These are phyloP conservation scores for Tremella yokohamensis DNA, from an alignment of 768 basidiomycete species.

Conservation along the genomic window DNA sequence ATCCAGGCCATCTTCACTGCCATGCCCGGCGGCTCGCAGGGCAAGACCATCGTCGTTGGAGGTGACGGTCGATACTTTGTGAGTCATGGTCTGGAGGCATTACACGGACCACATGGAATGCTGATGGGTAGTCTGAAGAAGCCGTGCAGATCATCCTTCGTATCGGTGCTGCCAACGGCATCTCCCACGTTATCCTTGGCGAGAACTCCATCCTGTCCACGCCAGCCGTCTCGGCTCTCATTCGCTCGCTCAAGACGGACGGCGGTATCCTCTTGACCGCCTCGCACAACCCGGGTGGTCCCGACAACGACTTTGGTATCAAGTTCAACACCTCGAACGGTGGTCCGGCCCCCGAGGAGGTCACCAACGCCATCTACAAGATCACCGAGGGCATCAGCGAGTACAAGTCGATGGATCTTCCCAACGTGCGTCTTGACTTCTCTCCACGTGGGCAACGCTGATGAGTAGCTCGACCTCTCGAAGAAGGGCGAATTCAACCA, in stretches of 20 bases:
- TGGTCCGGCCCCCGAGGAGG: slow-evolving; percentile 91
- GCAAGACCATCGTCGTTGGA: slow-evolving; percentile 82
- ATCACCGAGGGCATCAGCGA: slow-evolving; percentile 77
- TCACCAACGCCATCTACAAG: slow-evolving; percentile 93
- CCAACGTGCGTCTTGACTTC: slow-evolving; percentile 59
- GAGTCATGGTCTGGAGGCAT: slow-evolving; percentile 19
- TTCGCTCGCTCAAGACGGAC: slow-evolving; percentile 90
- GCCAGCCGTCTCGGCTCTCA: slow-evolving; percentile 92
- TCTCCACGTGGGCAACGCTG: background rate
- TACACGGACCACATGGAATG: slow-evolving; percentile 32
- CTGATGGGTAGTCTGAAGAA: slow-evolving; percentile 57
- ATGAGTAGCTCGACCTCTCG: slow-evolving; percentile 71
- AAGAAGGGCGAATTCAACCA: slow-evolving; percentile 73
- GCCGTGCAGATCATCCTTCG: slow-evolving; percentile 82
- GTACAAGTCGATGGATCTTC: slow-evolving; percentile 79
- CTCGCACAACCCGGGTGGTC: slow-evolving; percentile 96
- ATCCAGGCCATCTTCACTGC: slow-evolving; percentile 85
- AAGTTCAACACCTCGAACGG: slow-evolving; percentile 99
- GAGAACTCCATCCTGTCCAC: slow-evolving; percentile 90
- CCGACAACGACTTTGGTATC: slow-evolving; percentile 98
- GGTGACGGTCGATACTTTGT: slow-evolving; percentile 89
- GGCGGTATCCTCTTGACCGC: slow-evolving; percentile 97
- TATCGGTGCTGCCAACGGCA: slow-evolving; percentile 91
- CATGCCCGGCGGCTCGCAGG: slow-evolving; percentile 67
- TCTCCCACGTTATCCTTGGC: slow-evolving; percentile 86